These are phyloP conservation scores for Clarireedia homoeocarpa DNA, from an alignment of 2,329 filamentous ascomycete species.

Conservation along the genomic window DNA sequence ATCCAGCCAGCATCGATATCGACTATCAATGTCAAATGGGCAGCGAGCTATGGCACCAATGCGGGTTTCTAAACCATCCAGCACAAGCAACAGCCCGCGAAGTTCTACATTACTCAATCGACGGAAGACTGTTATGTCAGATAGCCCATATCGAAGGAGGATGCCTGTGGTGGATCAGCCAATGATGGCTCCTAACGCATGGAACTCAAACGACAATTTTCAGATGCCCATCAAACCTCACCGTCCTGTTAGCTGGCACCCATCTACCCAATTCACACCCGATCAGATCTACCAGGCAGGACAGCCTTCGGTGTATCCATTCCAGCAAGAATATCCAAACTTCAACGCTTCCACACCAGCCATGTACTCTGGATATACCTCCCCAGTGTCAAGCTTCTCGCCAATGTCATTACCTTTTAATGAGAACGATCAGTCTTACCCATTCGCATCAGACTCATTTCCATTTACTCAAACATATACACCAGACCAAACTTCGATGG, in stretches of 20 bases:
- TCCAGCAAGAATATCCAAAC: conserved; percentile 15
- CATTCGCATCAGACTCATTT: conserved; percentile 12
- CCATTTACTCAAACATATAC: conserved; percentile 12
- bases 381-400: conserved; percentile 47
- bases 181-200: conserved; percentile 40
- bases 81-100: conserved; percentile 62
- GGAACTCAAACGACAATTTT: conserved; percentile 30
- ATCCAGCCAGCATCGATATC: conserved; percentile 40
- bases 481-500: conserved; percentile 10
- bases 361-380: conserved; percentile 50
- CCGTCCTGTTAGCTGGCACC: conserved; percentile 71
- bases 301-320: conserved; percentile 33
- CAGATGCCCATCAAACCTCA: conserved; percentile 29
- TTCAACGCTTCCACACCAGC: conserved; percentile 35
- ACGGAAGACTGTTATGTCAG: conserved; percentile 49
- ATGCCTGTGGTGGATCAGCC: conserved; percentile 29
- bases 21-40: conserved; percentile 39
- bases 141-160: conserved; percentile 29
- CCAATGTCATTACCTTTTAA: conserved; percentile 42
- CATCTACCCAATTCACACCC: conserved; percentile 42
- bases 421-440: conserved; percentile 16
- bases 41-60: conserved; percentile 43
- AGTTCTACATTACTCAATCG: conserved; percentile 40
- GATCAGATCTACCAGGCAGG: conserved; percentile 31
- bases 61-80: conserved; percentile 58